Conservation (phyloP, 2,329 filamentous ascomycete genomes). For the Juglanconis sp. region DNA sequence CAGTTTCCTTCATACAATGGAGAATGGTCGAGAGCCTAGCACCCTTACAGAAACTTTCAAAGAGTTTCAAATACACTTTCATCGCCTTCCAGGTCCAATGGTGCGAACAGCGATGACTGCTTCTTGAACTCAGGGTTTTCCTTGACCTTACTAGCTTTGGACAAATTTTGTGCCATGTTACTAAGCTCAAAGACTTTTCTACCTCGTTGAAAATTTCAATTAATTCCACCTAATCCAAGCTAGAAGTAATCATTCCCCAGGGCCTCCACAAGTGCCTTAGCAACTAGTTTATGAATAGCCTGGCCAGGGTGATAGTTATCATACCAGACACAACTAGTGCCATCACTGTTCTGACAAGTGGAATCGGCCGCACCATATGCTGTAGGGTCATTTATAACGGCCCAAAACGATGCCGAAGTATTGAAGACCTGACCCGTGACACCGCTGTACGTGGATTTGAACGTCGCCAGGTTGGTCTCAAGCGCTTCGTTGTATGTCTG, state of each 20-base stretch:
- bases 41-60: no score
- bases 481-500: constrained; percentile 10
- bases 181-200: background rate
- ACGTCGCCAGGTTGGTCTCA: constrained; percentile 5
- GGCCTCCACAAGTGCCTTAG: constrained; percentile 2
- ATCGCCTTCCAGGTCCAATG: background rate
- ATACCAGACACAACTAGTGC: constrained; percentile 11
- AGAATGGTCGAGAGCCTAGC: no score
- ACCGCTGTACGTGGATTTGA: constrained; percentile 1
- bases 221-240: background rate
- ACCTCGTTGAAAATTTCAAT: background rate
- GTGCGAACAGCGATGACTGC: no score
- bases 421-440: constrained; percentile 9
- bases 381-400: constrained; percentile 3
- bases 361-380: constrained; percentile 10
- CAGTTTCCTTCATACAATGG: no score
- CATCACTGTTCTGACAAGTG: constrained; percentile 1
- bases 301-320: constrained; percentile 11
- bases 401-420: constrained; percentile 5
- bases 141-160: no score
- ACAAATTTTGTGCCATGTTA: no score
- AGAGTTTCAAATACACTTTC: background rate
- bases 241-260: background rate
- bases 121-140: no score
- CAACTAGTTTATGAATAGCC: constrained; percentile 6